phyloP scores from a whole-genome alignment of 1,139 yeast species.

The Hansenula sp. region DNA sequence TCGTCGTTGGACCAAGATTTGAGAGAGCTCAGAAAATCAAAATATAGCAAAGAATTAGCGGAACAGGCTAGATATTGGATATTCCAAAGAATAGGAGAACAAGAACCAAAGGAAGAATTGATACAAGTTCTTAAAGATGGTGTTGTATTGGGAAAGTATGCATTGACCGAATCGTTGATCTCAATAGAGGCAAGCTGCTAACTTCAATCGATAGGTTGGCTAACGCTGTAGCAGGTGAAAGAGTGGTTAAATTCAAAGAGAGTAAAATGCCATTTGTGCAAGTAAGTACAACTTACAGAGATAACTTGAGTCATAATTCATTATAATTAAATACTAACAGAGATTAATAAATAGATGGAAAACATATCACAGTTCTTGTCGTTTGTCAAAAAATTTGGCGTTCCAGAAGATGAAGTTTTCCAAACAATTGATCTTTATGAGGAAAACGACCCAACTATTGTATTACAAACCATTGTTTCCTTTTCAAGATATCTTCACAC shows the following conservation, averaged over 20 bases:
- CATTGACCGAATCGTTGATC: too few relatives aligned
- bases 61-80: slow-evolving; percentile 52
- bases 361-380: slow-evolving; percentile 70
- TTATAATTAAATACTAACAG: background rate
- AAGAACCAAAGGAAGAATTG: slow-evolving; percentile 31
- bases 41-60: slow-evolving; percentile 39
- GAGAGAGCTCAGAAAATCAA: slow-evolving; percentile 38
- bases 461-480: slow-evolving; percentile 68
- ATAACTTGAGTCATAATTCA: too few relatives aligned
- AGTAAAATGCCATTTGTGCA: slow-evolving; percentile 82
- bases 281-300: slow-evolving; percentile 13
- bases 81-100: slow-evolving; percentile 28
- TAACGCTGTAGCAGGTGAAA: slow-evolving; percentile 31
- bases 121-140: slow-evolving; percentile 64
- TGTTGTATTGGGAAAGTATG: slow-evolving; percentile 52
- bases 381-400: slow-evolving; percentile 58
- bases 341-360: slow-evolving; percentile 50
- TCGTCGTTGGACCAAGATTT: slow-evolving; percentile 62
- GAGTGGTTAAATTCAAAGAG: slow-evolving; percentile 45
- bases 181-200: background rate
- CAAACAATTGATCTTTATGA: slow-evolving; percentile 82
- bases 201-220: slow-evolving; percentile 24
- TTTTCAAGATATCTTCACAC: slow-evolving; percentile 60
- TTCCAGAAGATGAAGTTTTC: slow-evolving; percentile 80
- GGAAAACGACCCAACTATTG: slow-evolving; percentile 71